These are phyloP conservation scores for Malus orientalis DNA, from an alignment of 306 rosid species.

Conservation along the genomic window DNA sequence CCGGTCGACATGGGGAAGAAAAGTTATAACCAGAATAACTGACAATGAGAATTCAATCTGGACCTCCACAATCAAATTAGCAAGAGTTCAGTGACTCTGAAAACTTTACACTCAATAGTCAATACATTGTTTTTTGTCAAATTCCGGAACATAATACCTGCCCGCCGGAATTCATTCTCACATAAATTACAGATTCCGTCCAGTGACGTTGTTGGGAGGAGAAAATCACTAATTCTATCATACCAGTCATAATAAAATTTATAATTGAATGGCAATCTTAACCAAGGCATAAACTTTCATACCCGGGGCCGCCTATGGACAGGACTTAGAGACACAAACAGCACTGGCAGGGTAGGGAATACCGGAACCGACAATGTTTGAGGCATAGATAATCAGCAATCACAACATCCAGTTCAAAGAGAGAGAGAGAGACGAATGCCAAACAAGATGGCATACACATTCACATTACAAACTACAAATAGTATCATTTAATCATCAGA, in stretches of 20 bases:
- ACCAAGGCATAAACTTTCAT: not conserved
- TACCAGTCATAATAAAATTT: not conserved
- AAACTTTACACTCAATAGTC: not conserved
- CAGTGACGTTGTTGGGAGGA: not conserved
- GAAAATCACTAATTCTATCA: not conserved
- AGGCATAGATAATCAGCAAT: not conserved
- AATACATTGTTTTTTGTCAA: not conserved
- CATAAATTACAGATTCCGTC: not conserved
- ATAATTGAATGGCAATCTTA: not conserved
- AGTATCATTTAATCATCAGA: not conserved
- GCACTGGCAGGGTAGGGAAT: not conserved
- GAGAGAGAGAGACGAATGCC: not conserved
- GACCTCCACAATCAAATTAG: not conserved
- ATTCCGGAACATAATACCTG: not conserved
- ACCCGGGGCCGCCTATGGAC: not conserved
- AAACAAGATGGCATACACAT: not conserved
- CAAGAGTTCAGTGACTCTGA: not conserved
- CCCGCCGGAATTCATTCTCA: not conserved
- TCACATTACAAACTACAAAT: not conserved
- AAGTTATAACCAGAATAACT: not conserved
- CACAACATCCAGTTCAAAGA: not conserved
- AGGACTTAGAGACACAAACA: not conserved
- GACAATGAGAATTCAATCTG: not conserved
- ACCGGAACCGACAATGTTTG: not conserved
- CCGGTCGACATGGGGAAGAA: not conserved